phyloP scores from a whole-genome alignment of 345 rosid species.

The Eucalyptus shirleyi region DNA sequence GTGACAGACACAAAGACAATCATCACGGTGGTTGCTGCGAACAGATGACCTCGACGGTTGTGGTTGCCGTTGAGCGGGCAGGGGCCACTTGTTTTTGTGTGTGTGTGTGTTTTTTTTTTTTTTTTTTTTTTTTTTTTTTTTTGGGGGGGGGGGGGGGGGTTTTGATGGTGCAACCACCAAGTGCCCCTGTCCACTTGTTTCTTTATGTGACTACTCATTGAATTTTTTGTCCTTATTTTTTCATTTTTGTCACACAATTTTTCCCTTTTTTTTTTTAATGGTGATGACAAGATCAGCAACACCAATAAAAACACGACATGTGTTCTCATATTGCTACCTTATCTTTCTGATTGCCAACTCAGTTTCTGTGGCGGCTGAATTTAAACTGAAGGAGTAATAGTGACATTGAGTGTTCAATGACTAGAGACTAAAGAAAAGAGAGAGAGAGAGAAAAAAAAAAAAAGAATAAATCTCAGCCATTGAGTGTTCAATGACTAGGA shows the following conservation, averaged over 20 bases:
- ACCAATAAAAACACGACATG: background rate
- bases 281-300: background rate
- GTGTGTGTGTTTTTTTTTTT: background rate
- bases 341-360: background rate
- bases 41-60: background rate
- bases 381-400: background rate
- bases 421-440: background rate
- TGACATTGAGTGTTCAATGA: background rate
- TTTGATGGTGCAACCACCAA: background rate
- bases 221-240: background rate
- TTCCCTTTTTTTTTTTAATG: background rate
- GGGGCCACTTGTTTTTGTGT: background rate
- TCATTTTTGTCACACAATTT: background rate
- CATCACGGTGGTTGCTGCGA: background rate
- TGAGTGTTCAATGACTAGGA: background rate
- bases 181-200: background rate
- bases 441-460: fast-evolving
- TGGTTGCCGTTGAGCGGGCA: background rate
- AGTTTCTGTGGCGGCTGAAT: background rate
- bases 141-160: fast-evolving
- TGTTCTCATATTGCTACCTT: background rate
- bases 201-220: background rate
- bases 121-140: no score
- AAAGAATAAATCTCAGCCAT: background rate
- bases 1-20: background rate